phyloP scores from a whole-genome alignment of 2,329 filamentous ascomycete genomes.

The Madurella fahalii region DNA sequence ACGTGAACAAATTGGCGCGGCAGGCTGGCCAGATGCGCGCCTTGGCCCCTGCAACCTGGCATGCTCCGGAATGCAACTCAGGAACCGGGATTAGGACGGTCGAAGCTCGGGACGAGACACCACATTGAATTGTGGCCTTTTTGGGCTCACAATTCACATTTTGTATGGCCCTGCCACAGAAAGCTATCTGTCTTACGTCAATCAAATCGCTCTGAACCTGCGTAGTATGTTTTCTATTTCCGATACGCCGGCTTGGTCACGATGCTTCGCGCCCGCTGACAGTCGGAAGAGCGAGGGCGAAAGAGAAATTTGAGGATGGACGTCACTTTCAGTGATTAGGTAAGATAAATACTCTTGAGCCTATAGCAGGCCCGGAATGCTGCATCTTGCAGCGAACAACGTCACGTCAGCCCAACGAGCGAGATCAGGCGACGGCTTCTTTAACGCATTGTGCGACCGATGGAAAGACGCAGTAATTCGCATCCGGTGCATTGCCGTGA shows the following conservation, averaged over 20 bases:
- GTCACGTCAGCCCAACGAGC: conserved; percentile 8
- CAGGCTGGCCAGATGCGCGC: background rate
- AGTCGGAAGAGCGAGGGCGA: no score
- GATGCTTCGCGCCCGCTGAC: background rate
- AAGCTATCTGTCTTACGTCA: no score
- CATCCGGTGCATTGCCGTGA: no score
- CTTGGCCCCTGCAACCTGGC: background rate
- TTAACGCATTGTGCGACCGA: background rate
- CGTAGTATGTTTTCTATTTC: no score
- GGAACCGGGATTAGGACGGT: background rate
- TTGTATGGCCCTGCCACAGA: no score
- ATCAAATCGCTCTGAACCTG: no score
- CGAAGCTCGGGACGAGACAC: background rate
- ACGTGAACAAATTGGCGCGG: conserved; percentile 16
- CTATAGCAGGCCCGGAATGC: conserved; percentile 2
- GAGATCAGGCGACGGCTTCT: conserved; percentile 10
- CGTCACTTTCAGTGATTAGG: conserved; percentile 11
- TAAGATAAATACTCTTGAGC: conserved; percentile 12
- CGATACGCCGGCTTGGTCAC: no score
- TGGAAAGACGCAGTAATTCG: background rate
- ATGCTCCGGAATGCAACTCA: background rate
- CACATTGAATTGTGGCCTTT: no score
- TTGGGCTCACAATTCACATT: no score
- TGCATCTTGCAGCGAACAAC: conserved; percentile 1
- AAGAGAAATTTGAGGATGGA: no score